Conservation (phyloP, 441 rosid species). For the Gossypium gossypioides region DNA sequence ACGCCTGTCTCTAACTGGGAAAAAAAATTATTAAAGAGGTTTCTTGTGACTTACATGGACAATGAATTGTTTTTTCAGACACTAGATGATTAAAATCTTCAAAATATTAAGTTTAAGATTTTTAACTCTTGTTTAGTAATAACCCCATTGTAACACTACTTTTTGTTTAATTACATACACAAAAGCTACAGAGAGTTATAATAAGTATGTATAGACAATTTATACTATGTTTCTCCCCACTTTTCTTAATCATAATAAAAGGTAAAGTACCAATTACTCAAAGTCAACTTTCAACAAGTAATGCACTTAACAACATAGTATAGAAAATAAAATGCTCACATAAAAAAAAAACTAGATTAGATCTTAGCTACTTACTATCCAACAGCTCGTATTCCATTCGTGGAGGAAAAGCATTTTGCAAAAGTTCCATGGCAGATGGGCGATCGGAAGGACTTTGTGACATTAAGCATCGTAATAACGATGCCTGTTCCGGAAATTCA, state of each 20-base stretch:
- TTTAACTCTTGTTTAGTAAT: background rate
- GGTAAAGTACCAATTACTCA: background rate
- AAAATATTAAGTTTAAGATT: background rate
- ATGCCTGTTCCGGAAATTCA: slow-evolving; percentile 84
- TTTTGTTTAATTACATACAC: background rate
- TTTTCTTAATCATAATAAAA: background rate
- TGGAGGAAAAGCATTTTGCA: slow-evolving; percentile 77
- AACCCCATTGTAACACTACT: background rate
- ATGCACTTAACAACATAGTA: background rate
- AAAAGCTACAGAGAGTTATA: background rate
- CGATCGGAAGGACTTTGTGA: slow-evolving; percentile 96
- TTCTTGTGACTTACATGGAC: background rate
- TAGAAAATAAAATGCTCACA: background rate
- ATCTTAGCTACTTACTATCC: slow-evolving; percentile 54
- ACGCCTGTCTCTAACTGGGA: background rate
- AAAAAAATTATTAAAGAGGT: background rate
- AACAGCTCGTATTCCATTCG: slow-evolving; percentile 83
- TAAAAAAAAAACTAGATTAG: background rate
- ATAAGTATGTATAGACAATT: background rate
- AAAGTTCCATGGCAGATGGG: slow-evolving; percentile 84
- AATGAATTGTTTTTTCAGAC: background rate
- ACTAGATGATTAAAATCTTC: background rate
- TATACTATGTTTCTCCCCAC: background rate
- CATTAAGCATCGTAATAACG: slow-evolving; percentile 61
- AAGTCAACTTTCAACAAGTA: slow-evolving; percentile 1